Evolutionary conservation across 2,329 filamentous ascomycete genomes (phyloP), one percentile per base, ranked within the genome.

Genomic region (Trichoderma brevicompactum): DNA sequence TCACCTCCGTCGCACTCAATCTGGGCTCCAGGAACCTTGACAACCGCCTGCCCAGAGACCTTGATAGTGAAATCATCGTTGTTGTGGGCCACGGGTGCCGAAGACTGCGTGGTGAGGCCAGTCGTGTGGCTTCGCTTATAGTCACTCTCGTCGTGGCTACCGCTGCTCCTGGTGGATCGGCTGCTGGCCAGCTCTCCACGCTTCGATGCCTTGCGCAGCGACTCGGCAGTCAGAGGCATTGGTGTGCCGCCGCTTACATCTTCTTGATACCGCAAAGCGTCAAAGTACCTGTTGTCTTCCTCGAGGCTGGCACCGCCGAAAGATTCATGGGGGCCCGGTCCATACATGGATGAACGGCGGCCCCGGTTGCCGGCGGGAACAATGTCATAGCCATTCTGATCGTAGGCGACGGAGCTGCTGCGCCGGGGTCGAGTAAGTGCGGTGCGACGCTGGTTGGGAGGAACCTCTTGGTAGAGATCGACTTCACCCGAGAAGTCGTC

Each of bases 11-110:
- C 83, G 72, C 84, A 87, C 69, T 85, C 81, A 70, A 89, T 87
- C 72, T 87, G 83, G 9, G 85, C 79, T 34, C 82, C 82, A 43
- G 82, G 82, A 32, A 87, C 80, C 68, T 83, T 82, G 64, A 89
- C 81, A 23, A 82, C 79, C n/a, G 85, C 82, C 38, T 79, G 79
- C 12, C 84, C 85, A 28, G 81, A 83, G 53, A 89, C 79, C 69
- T 85, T 85, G 73, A 89, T 88, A 15, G 85, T 89, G 65, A 88
- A 79, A 67, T 88, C 85, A 67, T 88, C 85, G 43, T 88, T 85
- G 63, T 68, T 82, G 59, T 82, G 80, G n/a, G 65, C 80, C 83
- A 40, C 38, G 23, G 46, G 19, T 3, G 75, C 75, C 5, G 75
- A 79, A 7, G 83, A 85, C 40, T 83, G 79, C 4, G 86, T 89